Percentiles rank a stretch among this genome's conserved stretches.
Evolutionary conservation across 2,329 filamentous ascomycete species (phyloP).

Genomic region (Fusarium hostae): DNA sequence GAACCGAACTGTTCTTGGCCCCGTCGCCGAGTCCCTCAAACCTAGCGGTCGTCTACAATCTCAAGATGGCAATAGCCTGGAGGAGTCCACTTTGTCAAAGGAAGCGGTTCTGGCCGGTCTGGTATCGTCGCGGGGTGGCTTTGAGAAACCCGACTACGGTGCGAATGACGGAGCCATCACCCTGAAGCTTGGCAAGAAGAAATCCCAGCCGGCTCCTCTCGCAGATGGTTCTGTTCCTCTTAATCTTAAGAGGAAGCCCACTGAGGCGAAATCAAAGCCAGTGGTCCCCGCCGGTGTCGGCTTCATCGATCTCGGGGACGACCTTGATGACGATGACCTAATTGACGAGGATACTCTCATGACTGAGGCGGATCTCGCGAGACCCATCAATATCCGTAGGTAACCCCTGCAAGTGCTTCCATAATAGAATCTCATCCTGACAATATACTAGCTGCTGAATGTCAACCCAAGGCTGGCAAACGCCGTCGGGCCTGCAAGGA

Average conservation of each 20-base stretch:
- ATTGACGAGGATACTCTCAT: constrained; percentile 92
- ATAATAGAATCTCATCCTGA: constrained; percentile 14
- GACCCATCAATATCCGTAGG: constrained; percentile 84
- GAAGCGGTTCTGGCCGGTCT: constrained; percentile 89
- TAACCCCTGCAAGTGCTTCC: constrained; percentile 41
- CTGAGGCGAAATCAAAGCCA: constrained; percentile 54
- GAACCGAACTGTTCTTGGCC: constrained; percentile 72
- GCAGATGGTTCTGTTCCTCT: constrained; percentile 43
- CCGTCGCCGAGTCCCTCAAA: constrained; percentile 77
- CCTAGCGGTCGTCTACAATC: constrained; percentile 73
- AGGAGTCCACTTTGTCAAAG: constrained; percentile 56
- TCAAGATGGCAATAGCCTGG: constrained; percentile 74
- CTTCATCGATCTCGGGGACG: constrained; percentile 74
- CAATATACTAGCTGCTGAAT: constrained; percentile 74
- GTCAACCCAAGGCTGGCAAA: constrained; percentile 87
- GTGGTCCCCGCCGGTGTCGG: constrained; percentile 68
- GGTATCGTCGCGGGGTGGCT: constrained; percentile 70
- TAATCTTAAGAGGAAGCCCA: constrained; percentile 58
- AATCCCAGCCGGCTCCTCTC: constrained; percentile 35
- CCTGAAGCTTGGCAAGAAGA: constrained; percentile 56
- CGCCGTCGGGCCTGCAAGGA: constrained; percentile 96
- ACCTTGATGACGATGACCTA: constrained; percentile 79
- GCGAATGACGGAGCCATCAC: constrained; percentile 67
- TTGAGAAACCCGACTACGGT: constrained; percentile 77
- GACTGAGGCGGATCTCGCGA: constrained; percentile 83